These are phyloP conservation scores for Rhizopus arrhizus DNA, from an alignment of 371 early-diverging fungal species.

Conservation along the genomic window DNA sequence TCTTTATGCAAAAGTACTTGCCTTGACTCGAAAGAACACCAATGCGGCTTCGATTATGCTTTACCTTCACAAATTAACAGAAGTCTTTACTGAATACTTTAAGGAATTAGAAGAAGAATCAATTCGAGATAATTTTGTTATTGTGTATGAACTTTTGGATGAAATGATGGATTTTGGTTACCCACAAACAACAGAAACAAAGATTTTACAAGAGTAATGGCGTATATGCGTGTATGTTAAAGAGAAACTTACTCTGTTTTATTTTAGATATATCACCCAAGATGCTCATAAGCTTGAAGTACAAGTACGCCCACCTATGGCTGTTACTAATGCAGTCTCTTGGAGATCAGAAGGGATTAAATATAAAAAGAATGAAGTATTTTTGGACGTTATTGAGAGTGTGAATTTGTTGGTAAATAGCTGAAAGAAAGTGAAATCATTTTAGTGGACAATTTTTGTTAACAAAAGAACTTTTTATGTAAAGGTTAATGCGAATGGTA, in stretches of 20 bases:
- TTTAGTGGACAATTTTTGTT: not conserved
- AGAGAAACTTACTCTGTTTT: not conserved
- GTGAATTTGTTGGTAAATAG: conserved; percentile 88
- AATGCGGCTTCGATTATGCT: conserved; percentile 94
- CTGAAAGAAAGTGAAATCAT: not conserved
- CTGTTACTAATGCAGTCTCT: conserved; percentile 97
- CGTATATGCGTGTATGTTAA: conserved; percentile 5
- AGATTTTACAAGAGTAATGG: conserved; percentile 88
- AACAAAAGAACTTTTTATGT: not conserved
- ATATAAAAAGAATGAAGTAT: conserved; percentile 98
- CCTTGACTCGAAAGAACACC: conserved; percentile 94
- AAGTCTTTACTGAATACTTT: conserved; percentile 96
- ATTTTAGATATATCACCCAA: conserved; percentile 91
- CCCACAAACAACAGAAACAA: conserved; percentile 97
- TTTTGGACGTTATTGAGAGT: conserved; percentile 96
- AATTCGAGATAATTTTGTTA: conserved; percentile 91
- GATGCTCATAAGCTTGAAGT: conserved; percentile 94
- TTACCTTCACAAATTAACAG: conserved; percentile 90
- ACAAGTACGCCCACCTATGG: conserved; percentile 91
- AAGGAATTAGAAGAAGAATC: conserved; percentile 98
- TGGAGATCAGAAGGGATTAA: conserved; percentile 97
- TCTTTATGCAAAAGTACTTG: conserved; percentile 71
- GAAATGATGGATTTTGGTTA: conserved; percentile 99
- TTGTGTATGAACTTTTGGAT: conserved; percentile 95
- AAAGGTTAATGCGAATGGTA: conserved; percentile 87